Base-by-base conservation (phyloP, 78 protist genomes). In the Dictyostelium capitatum region DNA sequence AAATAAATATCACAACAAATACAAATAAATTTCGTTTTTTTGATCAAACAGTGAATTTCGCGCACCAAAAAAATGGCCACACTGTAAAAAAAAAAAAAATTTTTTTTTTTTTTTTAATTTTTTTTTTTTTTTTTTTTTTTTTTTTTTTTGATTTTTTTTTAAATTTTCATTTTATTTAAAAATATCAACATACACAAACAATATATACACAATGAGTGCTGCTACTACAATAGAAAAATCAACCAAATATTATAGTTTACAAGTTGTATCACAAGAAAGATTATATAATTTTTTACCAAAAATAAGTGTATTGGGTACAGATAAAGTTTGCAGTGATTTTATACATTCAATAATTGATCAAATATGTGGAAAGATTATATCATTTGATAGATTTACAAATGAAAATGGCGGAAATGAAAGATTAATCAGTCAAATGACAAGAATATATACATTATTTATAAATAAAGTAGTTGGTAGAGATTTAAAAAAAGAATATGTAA, bases 391-490 rank as follows among this genome's bases (percentile, higher is more conserved):
- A 19, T 46, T 30, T 6, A 32, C 32, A 41, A 57, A 72, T 56
- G 46, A 56, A 15, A 19, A n/a, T 12, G 43, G 43, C 2, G 43
- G 43, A 37, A 25, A 37, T 4, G 11, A 56, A 73, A 46, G 62
- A 41, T 30, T n/a, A 25, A 48, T 74, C 6, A 30, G 8, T 15
- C 43, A 47, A 37, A 28, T 84, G 15, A 10, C 57, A 25, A 48
- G 62, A 4, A 20, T 47, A 32, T 77, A 70, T 19, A 47, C 64
- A n/a, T 37, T 77, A 6, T 87, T 87, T 77, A 77, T 87, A 37
- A 87, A 77, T 64, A 74, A 53, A 74, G 92, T 87, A 5, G 92
- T 87, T 48, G 92, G 92, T 32, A 53, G 78, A 47, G 92, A 87
- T 20, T 43, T 87, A 32, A 87, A 87, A 62, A 74, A 64, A 51